phyloP scores from a whole-genome alignment of 129 eudicot species.

The Chrysanthemum lavandulifolium region DNA sequence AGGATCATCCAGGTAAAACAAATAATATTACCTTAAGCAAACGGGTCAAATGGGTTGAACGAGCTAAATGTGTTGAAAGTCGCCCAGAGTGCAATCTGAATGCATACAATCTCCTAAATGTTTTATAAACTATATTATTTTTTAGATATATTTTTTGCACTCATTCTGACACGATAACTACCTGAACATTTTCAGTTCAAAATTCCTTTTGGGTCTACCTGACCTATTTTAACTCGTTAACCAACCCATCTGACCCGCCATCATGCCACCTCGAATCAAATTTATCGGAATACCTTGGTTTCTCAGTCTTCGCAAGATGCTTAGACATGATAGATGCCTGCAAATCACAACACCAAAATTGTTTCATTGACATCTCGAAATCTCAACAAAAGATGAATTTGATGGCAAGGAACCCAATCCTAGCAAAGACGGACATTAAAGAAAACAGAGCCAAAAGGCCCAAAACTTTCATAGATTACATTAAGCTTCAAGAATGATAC shows the following conservation, averaged over 20 bases:
- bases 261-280: background rate
- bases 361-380: background rate
- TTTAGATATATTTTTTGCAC: no score
- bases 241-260: background rate
- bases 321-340: slow-evolving; percentile 99
- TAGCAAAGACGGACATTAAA: background rate
- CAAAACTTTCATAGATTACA: background rate
- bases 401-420: background rate
- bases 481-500: background rate
- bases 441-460: background rate
- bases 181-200: no score
- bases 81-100: background rate
- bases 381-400: background rate
- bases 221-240: background rate
- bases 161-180: no score
- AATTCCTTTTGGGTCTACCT: no score
- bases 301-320: slow-evolving; percentile 72
- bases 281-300: slow-evolving; percentile 63
- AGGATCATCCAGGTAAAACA: background rate
- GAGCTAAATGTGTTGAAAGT: background rate
- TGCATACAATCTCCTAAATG: no score
- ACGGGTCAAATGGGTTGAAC: background rate
- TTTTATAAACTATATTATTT: no score
- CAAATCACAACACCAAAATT: slow-evolving; percentile 8
- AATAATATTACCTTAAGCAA: background rate